Percentiles rank a stretch among this genome's conserved stretches.
These are phyloP conservation scores for Botryobasidium botryosum DNA, from an alignment of 768 basidiomycete genomes.

Conservation along the genomic window DNA sequence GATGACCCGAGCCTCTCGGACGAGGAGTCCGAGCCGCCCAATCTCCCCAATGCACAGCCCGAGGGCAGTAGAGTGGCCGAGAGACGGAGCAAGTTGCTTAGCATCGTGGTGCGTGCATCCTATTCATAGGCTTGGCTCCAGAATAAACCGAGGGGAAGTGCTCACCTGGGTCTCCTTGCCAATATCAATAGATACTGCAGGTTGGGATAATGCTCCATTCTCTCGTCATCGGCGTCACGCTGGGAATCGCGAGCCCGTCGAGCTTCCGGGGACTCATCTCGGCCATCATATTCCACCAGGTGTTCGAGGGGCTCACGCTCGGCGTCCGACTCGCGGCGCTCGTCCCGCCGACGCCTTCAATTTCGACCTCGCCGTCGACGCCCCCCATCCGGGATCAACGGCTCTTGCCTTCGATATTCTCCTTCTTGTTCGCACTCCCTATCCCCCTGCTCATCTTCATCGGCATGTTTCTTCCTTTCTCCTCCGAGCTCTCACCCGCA, in stretches of 20 bases:
- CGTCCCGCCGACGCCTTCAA: slow-evolving; percentile 29
- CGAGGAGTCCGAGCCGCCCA: too few relatives aligned
- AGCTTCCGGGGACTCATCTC: slow-evolving; percentile 63
- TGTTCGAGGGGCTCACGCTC: slow-evolving; percentile 70
- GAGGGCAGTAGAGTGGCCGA: too few relatives aligned
- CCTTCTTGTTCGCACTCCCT: slow-evolving; percentile 34
- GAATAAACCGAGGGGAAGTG: too few relatives aligned
- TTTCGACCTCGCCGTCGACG: slow-evolving; percentile 30
- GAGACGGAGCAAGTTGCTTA: too few relatives aligned
- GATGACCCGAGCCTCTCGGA: too few relatives aligned
- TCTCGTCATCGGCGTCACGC: slow-evolving; percentile 60
- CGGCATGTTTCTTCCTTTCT: slow-evolving; percentile 33
- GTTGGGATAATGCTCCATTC: slow-evolving; percentile 76
- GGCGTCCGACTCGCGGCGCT: slow-evolving; percentile 64
- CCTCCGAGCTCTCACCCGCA: background rate
- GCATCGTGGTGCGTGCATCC: too few relatives aligned
- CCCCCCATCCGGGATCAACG: slow-evolving; percentile 1
- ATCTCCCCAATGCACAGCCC: too few relatives aligned
- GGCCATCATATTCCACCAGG: slow-evolving; percentile 65
- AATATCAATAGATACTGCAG: slow-evolving; percentile 45
- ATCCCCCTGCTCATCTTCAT: slow-evolving; percentile 51
- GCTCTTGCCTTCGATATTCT: slow-evolving; percentile 14
- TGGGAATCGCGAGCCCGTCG: slow-evolving; percentile 47
- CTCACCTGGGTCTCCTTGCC: background rate
- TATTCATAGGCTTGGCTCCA: too few relatives aligned